phyloP scores from a whole-genome alignment of 805 yeast species.

The Starmerella stellata region DNA sequence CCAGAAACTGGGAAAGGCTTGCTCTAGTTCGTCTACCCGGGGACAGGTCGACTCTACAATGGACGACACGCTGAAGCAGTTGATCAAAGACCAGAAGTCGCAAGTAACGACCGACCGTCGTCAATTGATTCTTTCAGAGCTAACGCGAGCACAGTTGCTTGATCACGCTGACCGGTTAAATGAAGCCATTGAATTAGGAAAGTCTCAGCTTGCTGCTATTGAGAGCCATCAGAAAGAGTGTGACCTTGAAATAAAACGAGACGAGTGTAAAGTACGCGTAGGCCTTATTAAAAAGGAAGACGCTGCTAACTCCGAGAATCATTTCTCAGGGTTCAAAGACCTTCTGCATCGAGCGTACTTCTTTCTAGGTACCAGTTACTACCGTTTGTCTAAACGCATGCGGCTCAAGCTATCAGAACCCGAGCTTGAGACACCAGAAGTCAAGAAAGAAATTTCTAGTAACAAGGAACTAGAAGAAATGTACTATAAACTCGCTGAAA shows the following conservation, averaged over 20 bases:
- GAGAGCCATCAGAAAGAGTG: neutral
- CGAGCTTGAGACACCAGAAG: constrained; percentile 6
- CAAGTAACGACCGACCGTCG: constrained; percentile 19
- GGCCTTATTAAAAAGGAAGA: no score
- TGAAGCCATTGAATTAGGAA: constrained; percentile 34
- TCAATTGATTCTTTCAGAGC: constrained; percentile 49
- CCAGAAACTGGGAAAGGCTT: constrained; percentile 48
- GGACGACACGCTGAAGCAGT: constrained; percentile 47
- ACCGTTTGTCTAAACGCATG: constrained; percentile 21
- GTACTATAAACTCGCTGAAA: constrained; percentile 45
- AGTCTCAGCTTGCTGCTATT: constrained; percentile 1
- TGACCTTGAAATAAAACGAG: neutral
- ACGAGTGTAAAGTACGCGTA: no score
- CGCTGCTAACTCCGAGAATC: no score
- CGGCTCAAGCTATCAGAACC: constrained; percentile 5
- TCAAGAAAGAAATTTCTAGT: constrained; percentile 10
- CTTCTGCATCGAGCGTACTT: constrained; percentile 57
- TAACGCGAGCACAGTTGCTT: no score
- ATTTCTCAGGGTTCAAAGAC: constrained; percentile 9
- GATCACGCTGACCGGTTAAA: constrained; percentile 41
- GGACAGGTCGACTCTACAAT: constrained; percentile 25
- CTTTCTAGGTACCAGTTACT: constrained; percentile 29
- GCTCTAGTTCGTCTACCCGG: constrained; percentile 47
- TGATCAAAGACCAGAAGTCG: constrained; percentile 40
- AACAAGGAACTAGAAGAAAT: constrained; percentile 32